phyloP scores from a whole-genome alignment of 306 rosid genomes.

The Castanea sativa region DNA sequence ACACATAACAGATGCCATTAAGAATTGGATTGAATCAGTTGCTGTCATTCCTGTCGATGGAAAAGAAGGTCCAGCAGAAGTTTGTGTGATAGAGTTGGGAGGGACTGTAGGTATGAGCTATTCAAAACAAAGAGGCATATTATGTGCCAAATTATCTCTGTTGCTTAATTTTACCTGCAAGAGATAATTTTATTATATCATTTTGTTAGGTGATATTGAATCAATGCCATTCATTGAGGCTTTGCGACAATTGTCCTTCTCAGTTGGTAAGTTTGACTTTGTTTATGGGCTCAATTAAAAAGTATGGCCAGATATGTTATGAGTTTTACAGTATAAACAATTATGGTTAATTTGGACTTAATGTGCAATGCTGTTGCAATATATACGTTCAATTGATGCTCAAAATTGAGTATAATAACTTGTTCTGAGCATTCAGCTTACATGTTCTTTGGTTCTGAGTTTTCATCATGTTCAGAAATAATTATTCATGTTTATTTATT shows the following conservation, averaged over 20 bases:
- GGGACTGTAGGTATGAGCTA: conserved; percentile 84
- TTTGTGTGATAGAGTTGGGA: conserved; percentile 97
- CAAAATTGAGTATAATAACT: background rate
- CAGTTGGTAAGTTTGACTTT: conserved; percentile 62
- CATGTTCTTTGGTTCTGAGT: background rate
- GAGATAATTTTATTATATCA: conserved; percentile 2
- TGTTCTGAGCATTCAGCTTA: background rate
- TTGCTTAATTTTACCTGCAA: background rate
- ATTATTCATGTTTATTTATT: background rate
- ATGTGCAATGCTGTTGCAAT: background rate
- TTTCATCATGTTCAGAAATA: background rate
- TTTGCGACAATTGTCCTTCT: conserved; percentile 81
- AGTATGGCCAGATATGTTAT: background rate
- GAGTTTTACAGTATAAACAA: background rate
- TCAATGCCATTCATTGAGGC: conserved; percentile 99
- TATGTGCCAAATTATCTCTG: conserved; percentile 14
- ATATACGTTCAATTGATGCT: background rate
- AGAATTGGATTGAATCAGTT: conserved; percentile 72
- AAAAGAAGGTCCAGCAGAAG: conserved; percentile 85
- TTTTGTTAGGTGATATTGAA: conserved; percentile 85
- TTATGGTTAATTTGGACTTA: background rate
- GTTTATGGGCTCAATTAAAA: background rate
- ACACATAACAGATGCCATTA: conserved; percentile 94
- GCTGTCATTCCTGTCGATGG: conserved; percentile 88
- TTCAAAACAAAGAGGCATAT: conserved; percentile 1